Evolutionary conservation across 805 yeast species (phyloP).

Genomic region (Candida piceae): DNA sequence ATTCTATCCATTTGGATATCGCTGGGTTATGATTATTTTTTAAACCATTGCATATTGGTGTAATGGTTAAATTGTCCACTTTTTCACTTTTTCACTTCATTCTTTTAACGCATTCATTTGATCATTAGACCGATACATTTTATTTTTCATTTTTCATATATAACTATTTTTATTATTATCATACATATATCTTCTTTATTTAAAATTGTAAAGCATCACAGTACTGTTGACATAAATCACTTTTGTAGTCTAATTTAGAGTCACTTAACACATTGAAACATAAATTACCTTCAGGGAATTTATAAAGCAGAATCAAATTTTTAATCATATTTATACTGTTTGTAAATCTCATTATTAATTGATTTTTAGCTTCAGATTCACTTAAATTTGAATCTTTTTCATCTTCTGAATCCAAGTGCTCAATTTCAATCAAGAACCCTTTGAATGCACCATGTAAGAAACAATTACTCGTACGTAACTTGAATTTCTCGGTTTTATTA

Average conservation of each 20-base stretch:
- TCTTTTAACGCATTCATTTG: no score
- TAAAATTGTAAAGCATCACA: conserved; percentile 35
- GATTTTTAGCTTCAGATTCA: conserved; percentile 18
- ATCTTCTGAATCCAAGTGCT: conserved; percentile 28
- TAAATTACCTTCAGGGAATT: conserved; percentile 33
- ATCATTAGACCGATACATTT: no score
- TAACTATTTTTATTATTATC: no score
- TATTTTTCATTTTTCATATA: no score
- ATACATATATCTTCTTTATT: no score
- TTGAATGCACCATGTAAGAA: conserved; percentile 70
- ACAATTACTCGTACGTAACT: conserved; percentile 63
- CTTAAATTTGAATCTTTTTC: conserved; percentile 6
- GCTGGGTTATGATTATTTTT: no score
- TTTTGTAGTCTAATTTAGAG: conserved; percentile 30
- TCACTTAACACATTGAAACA: conserved; percentile 35
- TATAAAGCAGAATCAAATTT: conserved; percentile 26
- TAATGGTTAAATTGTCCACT: no score
- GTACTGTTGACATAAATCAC: conserved; percentile 36
- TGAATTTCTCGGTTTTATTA: conserved; percentile 38
- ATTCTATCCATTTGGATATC: no score
- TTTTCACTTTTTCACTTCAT: no score
- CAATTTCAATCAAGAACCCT: conserved; percentile 62
- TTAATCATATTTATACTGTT: conserved; percentile 31
- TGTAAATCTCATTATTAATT: conserved; percentile 28
- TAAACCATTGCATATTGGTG: no score